These are phyloP conservation scores for Solanum gracilifrons DNA, from an alignment of 257 asterid species.

Conservation along the genomic window DNA sequence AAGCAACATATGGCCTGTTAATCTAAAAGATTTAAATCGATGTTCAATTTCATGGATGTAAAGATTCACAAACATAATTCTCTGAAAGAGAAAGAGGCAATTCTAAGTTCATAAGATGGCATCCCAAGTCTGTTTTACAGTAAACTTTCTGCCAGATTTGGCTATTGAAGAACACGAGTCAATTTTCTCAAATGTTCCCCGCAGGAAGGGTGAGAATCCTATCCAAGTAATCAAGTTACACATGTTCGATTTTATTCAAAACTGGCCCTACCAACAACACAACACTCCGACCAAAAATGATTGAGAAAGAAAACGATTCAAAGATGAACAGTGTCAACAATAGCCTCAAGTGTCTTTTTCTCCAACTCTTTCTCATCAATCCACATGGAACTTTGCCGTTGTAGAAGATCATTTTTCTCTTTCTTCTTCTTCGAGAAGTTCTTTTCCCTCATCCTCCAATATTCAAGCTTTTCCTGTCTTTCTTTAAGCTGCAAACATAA, in stretches of 20 bases:
- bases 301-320: not conserved
- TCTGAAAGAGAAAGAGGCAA: not conserved
- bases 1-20: not conserved
- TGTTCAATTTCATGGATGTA: not conserved
- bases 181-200: not conserved
- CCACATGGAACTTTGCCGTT: slow-evolving; percentile 58
- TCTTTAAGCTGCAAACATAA: slow-evolving; percentile 46
- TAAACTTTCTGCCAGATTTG: not conserved
- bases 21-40: not conserved
- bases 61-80: not conserved
- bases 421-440: slow-evolving; percentile 37
- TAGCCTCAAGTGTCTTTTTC: slow-evolving; percentile 8
- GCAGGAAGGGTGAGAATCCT: not conserved
- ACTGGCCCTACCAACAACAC: not conserved
- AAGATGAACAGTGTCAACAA: not conserved
- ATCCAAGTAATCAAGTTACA: not conserved
- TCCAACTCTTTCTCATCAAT: slow-evolving; percentile 35
- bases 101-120: not conserved
- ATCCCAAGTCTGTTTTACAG: not conserved
- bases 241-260: not conserved
- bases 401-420: slow-evolving; percentile 42
- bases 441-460: slow-evolving; percentile 64
- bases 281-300: not conserved
- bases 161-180: not conserved
- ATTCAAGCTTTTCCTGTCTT: slow-evolving; percentile 66